Base-by-base conservation (phyloP, 192 early-diverging fungal genomes). In the Coemansia sp. region DNA sequence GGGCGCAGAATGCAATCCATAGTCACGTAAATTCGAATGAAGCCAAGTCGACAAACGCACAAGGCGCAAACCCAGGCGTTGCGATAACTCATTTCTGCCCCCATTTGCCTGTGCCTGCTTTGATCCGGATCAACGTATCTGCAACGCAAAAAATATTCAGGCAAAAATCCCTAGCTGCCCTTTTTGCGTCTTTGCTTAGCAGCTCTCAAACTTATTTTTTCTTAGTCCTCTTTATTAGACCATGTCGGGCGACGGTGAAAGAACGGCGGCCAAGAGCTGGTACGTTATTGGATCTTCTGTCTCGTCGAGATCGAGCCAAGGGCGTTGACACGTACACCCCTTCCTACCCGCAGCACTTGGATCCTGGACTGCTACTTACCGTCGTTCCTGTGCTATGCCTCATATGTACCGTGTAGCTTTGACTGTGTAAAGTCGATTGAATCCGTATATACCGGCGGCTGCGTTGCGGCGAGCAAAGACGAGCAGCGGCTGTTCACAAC, bases 391-490 rank as follows among this genome's bases (percentile, higher is more conserved):
- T 22, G 6, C 24, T 29, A 19, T 31, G 31, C 27, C 7, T 41
- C 11, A 12, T 41, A 7, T 41, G 59, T 20, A 15, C 3, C 5
- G 6, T 60, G 43, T 81, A 94, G 93, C 76, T 92, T 90, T 86
- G 89, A 90, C 51, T 84, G 86, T 40, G 83, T 87, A 53, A 86
- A 85, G 76, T 90, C 90, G 14, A 93, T 96, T 71, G 93, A 95
- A 75, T 92, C 93, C 14, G 88, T 96, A 38, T 98, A 94, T 70
- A 94, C 94, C 17, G 96, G 96, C 63, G 96, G 96, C 22, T 89
- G 94, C 64, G 91, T 90, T 37, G 88, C 68, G 53, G 74, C 92
- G 37, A 84, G 89, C 46, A 47, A 79, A 25, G 90, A 94, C 64
- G 91, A 89, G 65, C 71, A 82, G 54, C 84, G 66, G 57, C 76